Base-by-base conservation (phyloP, 345 rosid genomes). In the Sapria himalayana region DNA sequence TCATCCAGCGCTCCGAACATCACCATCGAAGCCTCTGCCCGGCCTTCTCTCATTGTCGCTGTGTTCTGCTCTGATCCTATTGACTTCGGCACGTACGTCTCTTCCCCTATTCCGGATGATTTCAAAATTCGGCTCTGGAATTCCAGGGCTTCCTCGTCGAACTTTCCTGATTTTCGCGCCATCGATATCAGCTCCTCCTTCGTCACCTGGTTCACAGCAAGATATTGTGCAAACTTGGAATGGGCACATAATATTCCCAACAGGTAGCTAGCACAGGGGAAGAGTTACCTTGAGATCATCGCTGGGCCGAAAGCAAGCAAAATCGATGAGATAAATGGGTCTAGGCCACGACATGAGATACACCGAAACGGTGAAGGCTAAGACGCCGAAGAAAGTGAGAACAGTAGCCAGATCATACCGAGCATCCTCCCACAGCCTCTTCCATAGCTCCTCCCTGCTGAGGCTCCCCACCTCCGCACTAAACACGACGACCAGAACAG, bases 1-100 rank as follows among this genome's bases (percentile, higher is more conserved):
- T 82, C 94, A 39, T 89, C 93, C 1, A 89, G 69, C 4, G 94
- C 93, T 0, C 93, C 91, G 8, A 89, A 82, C 52, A 89, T 82
- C 12, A 79, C 85, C 25, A 45, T 57, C 0, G 91, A 69, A 7
- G 98, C 94, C 56, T 89, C 98, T 1, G 56, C 35, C 2, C 94
- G 71, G 9, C 94, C 98, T 29, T 76, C 81, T 52, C 79, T 79
- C 94, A 89, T 82, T 38, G 98, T 82, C 3, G 71, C 38, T 43
- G 66, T 61, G 44, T 71, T 89, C 33, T 63, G 77, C 0, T 58
- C 19, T 0, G 73, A 62, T 40, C 62, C 63, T 3, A 89, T 46
- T 1, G 71, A 57, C 43, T 74, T 72, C 1, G 93, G 94, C 15
- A 82, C 53, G 59, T 72, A 89, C 8, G 93, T 82, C 29, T 79